These are phyloP conservation scores for Chlorophyllum brunneum DNA, from an alignment of 768 basidiomycete species.

Conservation along the genomic window DNA sequence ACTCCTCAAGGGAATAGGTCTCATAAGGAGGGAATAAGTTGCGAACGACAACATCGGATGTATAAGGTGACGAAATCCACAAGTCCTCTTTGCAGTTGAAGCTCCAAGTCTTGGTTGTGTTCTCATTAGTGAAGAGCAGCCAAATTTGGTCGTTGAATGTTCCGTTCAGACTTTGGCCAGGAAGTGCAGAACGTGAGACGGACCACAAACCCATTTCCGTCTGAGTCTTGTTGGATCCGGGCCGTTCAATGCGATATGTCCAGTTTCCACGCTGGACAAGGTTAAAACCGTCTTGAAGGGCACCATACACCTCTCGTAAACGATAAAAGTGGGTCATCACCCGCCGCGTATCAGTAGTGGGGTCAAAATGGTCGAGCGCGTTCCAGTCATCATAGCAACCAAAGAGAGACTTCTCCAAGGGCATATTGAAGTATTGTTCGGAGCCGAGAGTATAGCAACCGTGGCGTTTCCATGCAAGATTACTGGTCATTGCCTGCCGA, in stretches of 20 bases:
- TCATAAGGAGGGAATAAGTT: slow-evolving; percentile 88
- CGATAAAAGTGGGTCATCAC: slow-evolving; percentile 69
- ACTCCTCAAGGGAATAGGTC: slow-evolving; percentile 63
- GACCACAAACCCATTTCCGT: slow-evolving; percentile 93
- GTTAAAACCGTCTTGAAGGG: slow-evolving; percentile 84
- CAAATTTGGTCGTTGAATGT: slow-evolving; percentile 66
- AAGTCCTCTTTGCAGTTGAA: slow-evolving; percentile 50
- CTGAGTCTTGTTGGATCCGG: slow-evolving; percentile 76
- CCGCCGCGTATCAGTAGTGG: slow-evolving; percentile 74
- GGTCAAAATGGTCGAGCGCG: slow-evolving; percentile 91
- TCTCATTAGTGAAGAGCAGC: slow-evolving; percentile 86
- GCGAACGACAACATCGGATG: slow-evolving; percentile 51
- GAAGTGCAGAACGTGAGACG: slow-evolving; percentile 62
- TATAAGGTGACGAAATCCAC: slow-evolving; percentile 83
- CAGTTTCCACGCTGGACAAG: slow-evolving; percentile 83
- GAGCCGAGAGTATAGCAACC: slow-evolving; percentile 92
- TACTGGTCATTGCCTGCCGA: slow-evolving; percentile 88
- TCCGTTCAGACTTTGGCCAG: slow-evolving; percentile 60
- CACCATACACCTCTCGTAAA: slow-evolving; percentile 62
- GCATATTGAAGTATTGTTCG: slow-evolving; percentile 92
- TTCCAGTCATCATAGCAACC: slow-evolving; percentile 93
- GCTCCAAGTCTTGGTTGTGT: slow-evolving; percentile 60
- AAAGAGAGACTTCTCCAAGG: slow-evolving; percentile 69
- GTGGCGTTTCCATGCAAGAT: slow-evolving; percentile 86
- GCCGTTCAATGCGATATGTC: slow-evolving; percentile 74